Conservation (phyloP, 1,284 basidiomycete species). For the Ustilago cynodontis region DNA sequence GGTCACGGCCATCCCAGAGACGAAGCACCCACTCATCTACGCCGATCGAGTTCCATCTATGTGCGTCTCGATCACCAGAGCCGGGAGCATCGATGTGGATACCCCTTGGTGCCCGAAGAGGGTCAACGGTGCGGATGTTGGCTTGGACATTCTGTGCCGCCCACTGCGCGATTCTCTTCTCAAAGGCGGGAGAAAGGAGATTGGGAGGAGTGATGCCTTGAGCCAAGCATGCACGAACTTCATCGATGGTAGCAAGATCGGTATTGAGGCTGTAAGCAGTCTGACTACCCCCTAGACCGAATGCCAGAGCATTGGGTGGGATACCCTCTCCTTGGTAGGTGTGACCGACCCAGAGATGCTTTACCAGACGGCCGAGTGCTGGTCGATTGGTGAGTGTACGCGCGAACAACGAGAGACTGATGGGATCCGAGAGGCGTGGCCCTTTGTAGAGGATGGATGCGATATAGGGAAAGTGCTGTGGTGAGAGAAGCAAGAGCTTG, state of each 20-base stretch:
- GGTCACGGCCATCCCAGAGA: slow-evolving; percentile 52
- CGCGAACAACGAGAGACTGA: slow-evolving; percentile 52
- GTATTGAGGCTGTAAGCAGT: slow-evolving; percentile 49
- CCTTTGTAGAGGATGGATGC: slow-evolving; percentile 55
- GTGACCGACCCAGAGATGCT: slow-evolving; percentile 57
- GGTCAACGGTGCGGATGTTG: slow-evolving; percentile 48
- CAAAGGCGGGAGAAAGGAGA: slow-evolving; percentile 49
- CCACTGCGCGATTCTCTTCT: slow-evolving; percentile 49
- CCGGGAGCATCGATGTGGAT: slow-evolving; percentile 53
- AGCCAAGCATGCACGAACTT: slow-evolving; percentile 37
- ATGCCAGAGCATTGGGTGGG: slow-evolving; percentile 42
- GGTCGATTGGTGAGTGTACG: slow-evolving; percentile 49
- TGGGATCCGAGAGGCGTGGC: slow-evolving; percentile 48
- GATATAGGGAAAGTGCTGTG: slow-evolving; percentile 52
- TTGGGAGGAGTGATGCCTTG: slow-evolving; percentile 41
- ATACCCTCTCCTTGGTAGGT: slow-evolving; percentile 47
- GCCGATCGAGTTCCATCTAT: slow-evolving; percentile 52
- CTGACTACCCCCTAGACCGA: slow-evolving; percentile 39
- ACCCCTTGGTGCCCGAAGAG: slow-evolving; percentile 41
- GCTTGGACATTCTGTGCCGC: slow-evolving; percentile 53
- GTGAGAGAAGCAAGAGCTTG: slow-evolving; percentile 51
- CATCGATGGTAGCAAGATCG: slow-evolving; percentile 41
- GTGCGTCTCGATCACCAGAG: slow-evolving; percentile 40
- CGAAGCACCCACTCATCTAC: slow-evolving; percentile 55
- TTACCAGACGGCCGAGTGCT: slow-evolving; percentile 50